Evolutionary conservation across 2,329 filamentous ascomycete species (phyloP).

Genomic region (Ophiosphaerella narmari): DNA sequence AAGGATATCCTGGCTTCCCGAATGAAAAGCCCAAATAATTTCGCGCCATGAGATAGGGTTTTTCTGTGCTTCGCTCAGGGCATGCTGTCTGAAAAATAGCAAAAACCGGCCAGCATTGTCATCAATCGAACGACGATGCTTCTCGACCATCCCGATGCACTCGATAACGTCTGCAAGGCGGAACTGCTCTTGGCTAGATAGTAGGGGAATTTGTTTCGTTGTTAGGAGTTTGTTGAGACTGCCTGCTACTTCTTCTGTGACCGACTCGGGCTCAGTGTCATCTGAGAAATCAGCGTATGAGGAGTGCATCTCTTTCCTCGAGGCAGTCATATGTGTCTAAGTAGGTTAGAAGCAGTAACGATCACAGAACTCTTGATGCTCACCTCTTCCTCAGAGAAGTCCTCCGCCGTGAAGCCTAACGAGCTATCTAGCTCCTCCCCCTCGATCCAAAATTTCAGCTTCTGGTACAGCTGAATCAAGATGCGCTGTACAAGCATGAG

Average conservation of each 20-base stretch:
- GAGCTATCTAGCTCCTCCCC: conserved; percentile 82
- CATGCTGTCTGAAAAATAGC: conserved; percentile 83
- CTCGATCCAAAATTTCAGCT: conserved; percentile 80
- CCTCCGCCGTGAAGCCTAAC: conserved; percentile 61
- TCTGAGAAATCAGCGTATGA: conserved; percentile 59
- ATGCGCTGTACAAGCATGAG: conserved; percentile 71
- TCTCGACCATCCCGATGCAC: conserved; percentile 81
- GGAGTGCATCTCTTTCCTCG: conserved; percentile 55
- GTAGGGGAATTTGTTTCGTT: conserved; percentile 72
- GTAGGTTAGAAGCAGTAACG: conserved; percentile 4
- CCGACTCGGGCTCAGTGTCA: conserved; percentile 63
- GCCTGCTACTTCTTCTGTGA: conserved; percentile 72
- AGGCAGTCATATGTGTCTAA: conserved; percentile 45
- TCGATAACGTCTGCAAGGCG: conserved; percentile 83
- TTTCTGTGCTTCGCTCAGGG: conserved; percentile 66
- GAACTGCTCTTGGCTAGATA: conserved; percentile 86
- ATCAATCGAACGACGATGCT: conserved; percentile 85
- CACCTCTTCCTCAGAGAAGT: conserved; percentile 56
- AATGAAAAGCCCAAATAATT: conserved; percentile 85
- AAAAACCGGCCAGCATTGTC: conserved; percentile 87
- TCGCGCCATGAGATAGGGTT: conserved; percentile 72
- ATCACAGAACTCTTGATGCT: conserved; percentile 5
- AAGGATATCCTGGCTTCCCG: conserved; percentile 85
- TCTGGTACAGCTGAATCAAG: conserved; percentile 72
- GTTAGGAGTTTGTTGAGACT: conserved; percentile 78